phyloP scores from a whole-genome alignment of 352 stramenopile species.

The Phytopythium boreale region DNA sequence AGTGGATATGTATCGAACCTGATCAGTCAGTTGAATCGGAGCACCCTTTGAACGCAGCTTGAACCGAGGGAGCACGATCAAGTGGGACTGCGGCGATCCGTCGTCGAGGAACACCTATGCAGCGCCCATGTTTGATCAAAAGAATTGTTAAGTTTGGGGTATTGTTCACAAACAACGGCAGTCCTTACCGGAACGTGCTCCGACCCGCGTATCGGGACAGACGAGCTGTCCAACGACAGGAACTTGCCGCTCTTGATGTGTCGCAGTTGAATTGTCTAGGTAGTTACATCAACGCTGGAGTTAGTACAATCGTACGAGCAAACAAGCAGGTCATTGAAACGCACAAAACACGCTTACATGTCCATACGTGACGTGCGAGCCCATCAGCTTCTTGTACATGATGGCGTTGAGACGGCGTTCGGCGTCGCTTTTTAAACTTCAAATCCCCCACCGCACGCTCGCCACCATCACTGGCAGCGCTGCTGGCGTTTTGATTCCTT shows the following conservation, averaged over 20 bases:
- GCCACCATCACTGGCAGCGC: not conserved
- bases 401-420: conserved; percentile 63
- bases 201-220: conserved; percentile 45
- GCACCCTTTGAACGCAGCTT: conserved; percentile 64
- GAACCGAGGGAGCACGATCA: conserved; percentile 54
- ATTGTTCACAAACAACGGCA: not conserved
- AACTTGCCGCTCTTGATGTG: conserved; percentile 64
- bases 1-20: conserved; percentile 24
- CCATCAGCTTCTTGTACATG: conserved; percentile 67
- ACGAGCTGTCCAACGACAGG: conserved; percentile 41
- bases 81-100: conserved; percentile 44
- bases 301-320: conserved; percentile 2
- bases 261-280: conserved; percentile 53
- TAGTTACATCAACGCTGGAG: not conserved
- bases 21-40: conserved; percentile 62
- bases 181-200: conserved; percentile 43
- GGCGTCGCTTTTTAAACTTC: conserved; percentile 67
- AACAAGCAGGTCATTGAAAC: not conserved
- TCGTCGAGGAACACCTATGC: conserved; percentile 44
- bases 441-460: conserved; percentile 12
- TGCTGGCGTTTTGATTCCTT: not conserved
- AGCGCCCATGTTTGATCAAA: not conserved
- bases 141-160: not conserved
- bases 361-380: conserved; percentile 60
- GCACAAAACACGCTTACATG: conserved; percentile 25